Conservation (phyloP, 2,329 filamentous ascomycete species). For the Thielaviopsis ethacetica region DNA sequence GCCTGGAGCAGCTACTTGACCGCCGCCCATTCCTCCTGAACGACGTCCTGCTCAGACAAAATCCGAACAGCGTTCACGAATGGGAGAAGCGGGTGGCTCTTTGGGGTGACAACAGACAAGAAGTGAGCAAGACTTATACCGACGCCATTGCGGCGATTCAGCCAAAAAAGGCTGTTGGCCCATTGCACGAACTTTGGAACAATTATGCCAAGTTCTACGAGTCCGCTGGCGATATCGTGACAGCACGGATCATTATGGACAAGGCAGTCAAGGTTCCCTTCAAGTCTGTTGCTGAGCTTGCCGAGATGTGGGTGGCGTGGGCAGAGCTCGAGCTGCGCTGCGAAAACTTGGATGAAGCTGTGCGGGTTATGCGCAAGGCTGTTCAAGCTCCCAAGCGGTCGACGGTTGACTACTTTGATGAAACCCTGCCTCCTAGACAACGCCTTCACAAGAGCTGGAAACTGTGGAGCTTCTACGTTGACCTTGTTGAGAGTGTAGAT, state of each 20-base stretch:
- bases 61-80: conserved; percentile 87
- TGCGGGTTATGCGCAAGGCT: conserved; percentile 92
- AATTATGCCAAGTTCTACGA: conserved; percentile 98
- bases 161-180: conserved; percentile 84
- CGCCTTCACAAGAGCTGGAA: conserved; percentile 99
- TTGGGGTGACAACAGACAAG: conserved; percentile 83
- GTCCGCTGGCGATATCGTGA: conserved; percentile 64
- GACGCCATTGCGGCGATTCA: conserved; percentile 84
- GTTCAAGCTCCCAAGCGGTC: conserved; percentile 93
- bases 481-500: conserved; percentile 87
- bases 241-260: conserved; percentile 84
- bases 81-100: conserved; percentile 95
- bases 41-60: conserved; percentile 86
- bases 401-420: conserved; percentile 98
- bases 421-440: conserved; percentile 83
- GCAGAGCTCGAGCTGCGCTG: conserved; percentile 94
- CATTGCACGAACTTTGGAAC: conserved; percentile 88
- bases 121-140: conserved; percentile 88
- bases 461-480: conserved; percentile 97
- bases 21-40: conserved; percentile 89
- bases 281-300: conserved; percentile 91
- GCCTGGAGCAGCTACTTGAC: conserved; percentile 97
- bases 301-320: conserved; percentile 99
- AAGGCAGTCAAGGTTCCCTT: conserved; percentile 97
- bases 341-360: conserved; percentile 88